Evolutionary conservation across 129 eudicot species (phyloP).

Genomic region (Silybum marianum): DNA sequence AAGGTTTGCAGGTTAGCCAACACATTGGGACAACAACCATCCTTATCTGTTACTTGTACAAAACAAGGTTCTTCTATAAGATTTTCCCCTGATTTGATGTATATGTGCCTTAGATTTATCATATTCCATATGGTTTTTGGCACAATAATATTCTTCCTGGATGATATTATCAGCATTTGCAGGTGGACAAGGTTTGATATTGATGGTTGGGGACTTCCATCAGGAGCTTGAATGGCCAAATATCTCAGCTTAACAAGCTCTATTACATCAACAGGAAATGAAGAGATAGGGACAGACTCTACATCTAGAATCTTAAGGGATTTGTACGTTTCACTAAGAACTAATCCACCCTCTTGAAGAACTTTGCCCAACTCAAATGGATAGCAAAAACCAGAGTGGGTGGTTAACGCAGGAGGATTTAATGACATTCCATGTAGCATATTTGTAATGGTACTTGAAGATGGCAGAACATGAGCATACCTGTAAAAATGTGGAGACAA

Average conservation of each 20-base stretch:
- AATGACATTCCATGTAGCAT: background rate
- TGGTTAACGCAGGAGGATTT: background rate
- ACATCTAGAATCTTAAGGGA: slow-evolving; percentile 32
- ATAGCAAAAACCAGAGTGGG: slow-evolving; percentile 2
- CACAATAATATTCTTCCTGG: background rate
- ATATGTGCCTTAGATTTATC: slow-evolving; percentile 31
- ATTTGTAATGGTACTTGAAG: slow-evolving; percentile 3
- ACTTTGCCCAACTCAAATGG: background rate
- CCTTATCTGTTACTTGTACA: background rate
- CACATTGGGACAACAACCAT: background rate
- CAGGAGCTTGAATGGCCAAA: slow-evolving; percentile 25
- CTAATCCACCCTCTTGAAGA: background rate
- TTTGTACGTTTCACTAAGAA: slow-evolving; percentile 11
- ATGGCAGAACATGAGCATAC: background rate
- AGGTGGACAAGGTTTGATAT: slow-evolving; percentile 27
- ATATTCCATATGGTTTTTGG: slow-evolving; percentile 22
- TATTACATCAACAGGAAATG: slow-evolving; percentile 15
- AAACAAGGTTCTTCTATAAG: background rate
- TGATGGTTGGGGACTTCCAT: slow-evolving; percentile 11
- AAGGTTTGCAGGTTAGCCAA: slow-evolving; percentile 11
- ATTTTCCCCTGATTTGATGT: slow-evolving; percentile 20
- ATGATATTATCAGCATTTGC: slow-evolving; percentile 21
- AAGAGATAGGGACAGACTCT: background rate
- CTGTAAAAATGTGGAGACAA: background rate
- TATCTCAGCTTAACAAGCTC: slow-evolving; percentile 23